Conservation (phyloP, 306 rosid genomes). For the Herpetospermum pedunculosum region DNA sequence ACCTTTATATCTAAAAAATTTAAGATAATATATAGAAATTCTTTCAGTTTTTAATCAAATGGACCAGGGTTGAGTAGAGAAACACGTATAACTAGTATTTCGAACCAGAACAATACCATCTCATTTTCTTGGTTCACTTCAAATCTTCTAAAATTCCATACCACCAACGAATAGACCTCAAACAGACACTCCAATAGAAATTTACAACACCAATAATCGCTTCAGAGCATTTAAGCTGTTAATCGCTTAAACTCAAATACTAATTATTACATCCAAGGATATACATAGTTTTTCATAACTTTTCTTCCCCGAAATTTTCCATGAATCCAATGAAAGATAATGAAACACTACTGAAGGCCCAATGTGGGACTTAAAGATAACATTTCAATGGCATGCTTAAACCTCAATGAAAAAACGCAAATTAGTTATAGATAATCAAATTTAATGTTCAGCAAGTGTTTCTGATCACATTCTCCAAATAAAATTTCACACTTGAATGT, state of each 20-base stretch:
- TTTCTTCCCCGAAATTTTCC: not conserved
- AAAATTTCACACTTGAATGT: not conserved
- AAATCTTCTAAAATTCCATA: not conserved
- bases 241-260: not conserved
- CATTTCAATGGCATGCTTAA: not conserved
- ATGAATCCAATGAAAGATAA: not conserved
- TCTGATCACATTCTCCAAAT: not conserved
- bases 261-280: not conserved
- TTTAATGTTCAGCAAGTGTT: not conserved
- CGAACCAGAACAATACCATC: not conserved
- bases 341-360: not conserved
- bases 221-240: not conserved
- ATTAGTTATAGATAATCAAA: not conserved
- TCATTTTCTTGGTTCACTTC: not conserved
- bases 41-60: not conserved
- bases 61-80: not conserved
- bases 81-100: not conserved
- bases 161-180: not conserved
- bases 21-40: not conserved
- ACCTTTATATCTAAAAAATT: not conserved
- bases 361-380: not conserved
- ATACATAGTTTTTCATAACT: not conserved
- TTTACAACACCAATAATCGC: not conserved
- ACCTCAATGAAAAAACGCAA: not conserved
- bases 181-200: not conserved